phyloP scores from a whole-genome alignment of 2,329 filamentous ascomycete genomes.

The Dothideomycetes sp. region DNA sequence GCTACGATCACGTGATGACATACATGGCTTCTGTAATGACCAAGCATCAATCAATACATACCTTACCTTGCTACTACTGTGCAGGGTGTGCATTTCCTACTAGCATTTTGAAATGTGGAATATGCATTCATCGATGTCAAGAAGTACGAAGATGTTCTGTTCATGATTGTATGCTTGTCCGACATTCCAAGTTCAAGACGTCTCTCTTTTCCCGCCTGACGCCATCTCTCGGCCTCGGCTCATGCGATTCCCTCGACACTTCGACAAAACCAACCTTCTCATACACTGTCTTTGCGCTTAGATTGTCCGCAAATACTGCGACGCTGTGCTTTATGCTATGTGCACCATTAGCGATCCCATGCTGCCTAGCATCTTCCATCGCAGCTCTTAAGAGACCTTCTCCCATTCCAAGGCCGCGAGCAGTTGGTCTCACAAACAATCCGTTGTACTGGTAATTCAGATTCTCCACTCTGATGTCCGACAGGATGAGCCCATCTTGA shows the following conservation, averaged over 20 bases:
- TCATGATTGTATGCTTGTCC: not conserved
- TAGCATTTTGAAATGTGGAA: no score
- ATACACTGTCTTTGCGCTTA: slow-evolving; percentile 16
- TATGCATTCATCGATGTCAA: no score
- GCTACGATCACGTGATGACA: not conserved
- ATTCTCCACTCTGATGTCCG: not conserved
- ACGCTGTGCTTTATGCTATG: slow-evolving; percentile 11
- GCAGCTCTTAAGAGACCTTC: slow-evolving; percentile 17
- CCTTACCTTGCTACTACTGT: no score
- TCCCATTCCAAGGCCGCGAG: slow-evolving; percentile 18
- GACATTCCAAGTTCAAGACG: slow-evolving; percentile 15
- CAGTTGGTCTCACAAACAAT: slow-evolving; percentile 18
- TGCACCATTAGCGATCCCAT: slow-evolving; percentile 3
- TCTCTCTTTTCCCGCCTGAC: slow-evolving; percentile 8
- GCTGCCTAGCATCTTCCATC: slow-evolving; percentile 10
- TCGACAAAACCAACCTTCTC: slow-evolving; percentile 17
- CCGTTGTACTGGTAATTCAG: slow-evolving; percentile 14
- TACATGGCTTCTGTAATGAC: not conserved
- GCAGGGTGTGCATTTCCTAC: no score
- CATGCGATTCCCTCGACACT: slow-evolving; percentile 14
- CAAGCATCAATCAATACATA: no score
- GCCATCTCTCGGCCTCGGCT: slow-evolving; percentile 9
- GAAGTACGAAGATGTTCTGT: not conserved
- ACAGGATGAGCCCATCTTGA: not conserved
- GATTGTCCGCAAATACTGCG: slow-evolving; percentile 17